Conservation (phyloP, 441 rosid species). For the Daphne laureola region DNA sequence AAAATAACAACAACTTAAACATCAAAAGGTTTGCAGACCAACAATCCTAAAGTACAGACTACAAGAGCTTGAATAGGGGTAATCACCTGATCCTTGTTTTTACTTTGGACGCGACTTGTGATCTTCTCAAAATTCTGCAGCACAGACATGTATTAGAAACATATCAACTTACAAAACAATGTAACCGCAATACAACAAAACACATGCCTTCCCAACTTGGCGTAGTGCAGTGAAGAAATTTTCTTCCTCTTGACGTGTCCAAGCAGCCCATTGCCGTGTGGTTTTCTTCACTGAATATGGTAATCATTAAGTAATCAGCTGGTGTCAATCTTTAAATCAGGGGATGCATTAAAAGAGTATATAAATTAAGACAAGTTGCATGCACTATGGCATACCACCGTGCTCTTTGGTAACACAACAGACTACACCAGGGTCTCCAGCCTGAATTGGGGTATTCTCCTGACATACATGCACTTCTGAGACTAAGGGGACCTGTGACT, state of each 20-base stretch:
- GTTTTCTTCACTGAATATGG: slow-evolving; percentile 61
- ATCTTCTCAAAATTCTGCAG: slow-evolving; percentile 97
- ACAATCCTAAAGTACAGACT: slow-evolving; percentile 11
- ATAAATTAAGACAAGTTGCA: slow-evolving; percentile 9
- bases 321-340: neutral
- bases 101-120: slow-evolving; percentile 89
- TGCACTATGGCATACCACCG: slow-evolving; percentile 45
- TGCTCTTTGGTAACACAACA: slow-evolving; percentile 27
- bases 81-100: slow-evolving; percentile 96
- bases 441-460: slow-evolving; percentile 35
- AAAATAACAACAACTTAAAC: slow-evolving; percentile 8
- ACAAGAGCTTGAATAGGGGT: slow-evolving; percentile 2
- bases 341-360: slow-evolving; percentile 8
- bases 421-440: slow-evolving; percentile 28
- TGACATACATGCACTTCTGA: slow-evolving; percentile 30
- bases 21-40: slow-evolving; percentile 11
- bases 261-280: slow-evolving; percentile 99
- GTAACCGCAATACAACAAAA: slow-evolving; percentile 9
- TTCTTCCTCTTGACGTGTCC: slow-evolving; percentile 99
- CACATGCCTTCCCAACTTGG: slow-evolving; percentile 91
- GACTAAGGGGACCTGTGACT: slow-evolving; percentile 33
- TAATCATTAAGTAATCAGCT: slow-evolving; percentile 7
- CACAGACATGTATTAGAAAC: slow-evolving; percentile 14
- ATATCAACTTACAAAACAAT: slow-evolving; percentile 1
- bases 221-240: slow-evolving; percentile 94